Evolutionary conservation across 2,329 filamentous ascomycete genomes (phyloP).

Genomic region (Cladosporium phlei): DNA sequence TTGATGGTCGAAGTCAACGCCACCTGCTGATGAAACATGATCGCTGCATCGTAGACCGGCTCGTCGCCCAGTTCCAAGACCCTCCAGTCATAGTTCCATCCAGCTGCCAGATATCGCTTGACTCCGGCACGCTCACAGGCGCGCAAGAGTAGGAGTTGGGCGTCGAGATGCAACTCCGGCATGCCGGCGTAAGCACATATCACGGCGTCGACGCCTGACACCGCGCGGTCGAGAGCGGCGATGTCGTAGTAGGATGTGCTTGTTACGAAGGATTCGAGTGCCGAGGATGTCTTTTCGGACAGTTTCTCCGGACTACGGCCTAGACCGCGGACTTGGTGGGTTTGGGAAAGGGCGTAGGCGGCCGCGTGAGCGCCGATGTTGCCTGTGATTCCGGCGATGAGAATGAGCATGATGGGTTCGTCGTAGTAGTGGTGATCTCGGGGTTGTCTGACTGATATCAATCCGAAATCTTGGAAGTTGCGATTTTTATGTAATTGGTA

Average conservation of each 20-base stretch:
- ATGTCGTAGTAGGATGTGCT: slow-evolving; percentile 14
- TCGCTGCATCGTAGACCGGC: slow-evolving; percentile 11
- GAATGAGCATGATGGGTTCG: slow-evolving; percentile 8
- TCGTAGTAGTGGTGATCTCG: too few species aligned
- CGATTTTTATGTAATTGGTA: too few species aligned
- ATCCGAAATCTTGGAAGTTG: too few species aligned
- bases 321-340: slow-evolving; percentile 26
- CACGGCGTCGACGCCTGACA: slow-evolving; percentile 13
- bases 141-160: slow-evolving; percentile 13
- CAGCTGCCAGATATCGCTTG: slow-evolving; percentile 8
- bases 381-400: slow-evolving; percentile 14
- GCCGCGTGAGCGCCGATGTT: slow-evolving; percentile 16
- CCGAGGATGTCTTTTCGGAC: slow-evolving; percentile 26
- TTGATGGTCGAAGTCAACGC: slow-evolving; percentile 12
- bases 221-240: slow-evolving; percentile 12
- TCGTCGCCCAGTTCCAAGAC: slow-evolving; percentile 11
- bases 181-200: slow-evolving; percentile 14
- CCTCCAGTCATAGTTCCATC: slow-evolving; percentile 16
- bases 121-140: slow-evolving; percentile 15
- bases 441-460: too few species aligned
- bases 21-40: slow-evolving; percentile 12
- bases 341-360: slow-evolving; percentile 31
- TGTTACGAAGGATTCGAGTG: slow-evolving; percentile 14
- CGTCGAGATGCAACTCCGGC: slow-evolving; percentile 15
- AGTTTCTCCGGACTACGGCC: slow-evolving; percentile 50